Evolutionary conservation across 495 filamentous ascomycete species (phyloP).

Genomic region (Neurospora tetrasperma): DNA sequence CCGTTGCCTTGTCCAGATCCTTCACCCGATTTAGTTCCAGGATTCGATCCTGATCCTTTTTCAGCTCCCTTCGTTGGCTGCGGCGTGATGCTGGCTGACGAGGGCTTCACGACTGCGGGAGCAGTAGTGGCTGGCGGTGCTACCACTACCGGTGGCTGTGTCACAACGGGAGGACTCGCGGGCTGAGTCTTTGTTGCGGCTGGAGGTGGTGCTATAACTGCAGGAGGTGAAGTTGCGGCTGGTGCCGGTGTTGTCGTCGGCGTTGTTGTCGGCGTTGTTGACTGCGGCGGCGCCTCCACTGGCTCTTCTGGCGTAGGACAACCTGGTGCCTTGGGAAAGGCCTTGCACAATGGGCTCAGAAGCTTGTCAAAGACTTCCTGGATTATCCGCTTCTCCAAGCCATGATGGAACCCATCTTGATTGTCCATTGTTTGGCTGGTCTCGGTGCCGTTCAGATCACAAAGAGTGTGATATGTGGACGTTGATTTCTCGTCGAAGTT

Average conservation of each 20-base stretch:
- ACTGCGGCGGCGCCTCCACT: neutral
- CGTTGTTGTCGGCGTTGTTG: conserved; percentile 3
- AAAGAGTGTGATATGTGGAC: neutral
- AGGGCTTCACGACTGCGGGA: neutral
- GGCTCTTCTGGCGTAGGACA: neutral
- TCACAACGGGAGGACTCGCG: neutral
- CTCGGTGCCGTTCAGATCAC: neutral
- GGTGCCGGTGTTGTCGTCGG: neutral
- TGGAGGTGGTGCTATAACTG: neutral
- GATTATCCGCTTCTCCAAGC: neutral
- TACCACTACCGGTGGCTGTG: neutral
- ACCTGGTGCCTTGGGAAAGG: conserved; percentile 3
- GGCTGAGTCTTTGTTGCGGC: neutral
- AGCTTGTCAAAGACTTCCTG: neutral
- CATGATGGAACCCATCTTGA: neutral
- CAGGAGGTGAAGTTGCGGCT: neutral
- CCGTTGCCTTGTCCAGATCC: conserved; percentile 4
- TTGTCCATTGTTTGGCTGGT: neutral
- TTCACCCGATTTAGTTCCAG: neutral
- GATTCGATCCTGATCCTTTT: neutral
- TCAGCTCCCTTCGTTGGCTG: neutral
- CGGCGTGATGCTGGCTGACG: neutral
- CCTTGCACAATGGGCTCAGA: conserved; percentile 2
- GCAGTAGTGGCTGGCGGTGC: neutral
- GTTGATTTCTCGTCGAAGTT: neutral